Base-by-base conservation (phyloP, 106 monocot species). In the Platanthera guangdongensis region DNA sequence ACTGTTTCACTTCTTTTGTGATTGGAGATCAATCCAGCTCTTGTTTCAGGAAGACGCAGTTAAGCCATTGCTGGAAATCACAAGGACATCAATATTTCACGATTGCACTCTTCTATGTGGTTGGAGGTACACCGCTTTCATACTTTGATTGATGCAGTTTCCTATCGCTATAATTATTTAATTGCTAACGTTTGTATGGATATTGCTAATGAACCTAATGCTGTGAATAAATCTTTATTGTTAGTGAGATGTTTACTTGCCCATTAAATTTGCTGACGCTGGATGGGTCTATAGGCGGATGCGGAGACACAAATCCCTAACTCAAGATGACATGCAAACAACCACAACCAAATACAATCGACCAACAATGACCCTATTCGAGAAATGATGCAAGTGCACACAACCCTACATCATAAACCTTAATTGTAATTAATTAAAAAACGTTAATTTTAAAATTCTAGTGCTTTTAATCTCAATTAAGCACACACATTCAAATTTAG, bases 71-170 rank as follows among this genome's bases (percentile, higher is more conserved):
- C 91, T 83, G 77, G 96, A 96, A 83, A 86, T 96, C 49, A 96
- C 96, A 53, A 96, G 86, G 82, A 96, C 96, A 52, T 71, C 96
- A 74, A 79, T 96, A 78, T 89, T 96, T 76, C 96, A 96, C 84
- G 96, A 96, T 67, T 96, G 96, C 72, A 89, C 91, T 10, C 89
- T 96, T 76, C 78, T 96, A 54, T 96, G 96, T 85, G 93, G 81
- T 62, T 93, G 96, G 96, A 96, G 96, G 96, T 96, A 85, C 25
- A 8, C 25, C 3, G 19, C 51, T 21, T 32, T 57, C 47, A 48
- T 39, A 21, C 65, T 50, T 28, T 65, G 21, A 15, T 48, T 62
- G 19, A 15, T 19, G 47, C 21, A 25, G 18, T 57, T 57, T 10
- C n/a, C 0, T 75, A 45, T 6, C 46, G 59, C 19, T 75, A 59